Base-by-base conservation (phyloP, 2,329 filamentous ascomycete genomes). In the Paramyrothecium roridum region DNA sequence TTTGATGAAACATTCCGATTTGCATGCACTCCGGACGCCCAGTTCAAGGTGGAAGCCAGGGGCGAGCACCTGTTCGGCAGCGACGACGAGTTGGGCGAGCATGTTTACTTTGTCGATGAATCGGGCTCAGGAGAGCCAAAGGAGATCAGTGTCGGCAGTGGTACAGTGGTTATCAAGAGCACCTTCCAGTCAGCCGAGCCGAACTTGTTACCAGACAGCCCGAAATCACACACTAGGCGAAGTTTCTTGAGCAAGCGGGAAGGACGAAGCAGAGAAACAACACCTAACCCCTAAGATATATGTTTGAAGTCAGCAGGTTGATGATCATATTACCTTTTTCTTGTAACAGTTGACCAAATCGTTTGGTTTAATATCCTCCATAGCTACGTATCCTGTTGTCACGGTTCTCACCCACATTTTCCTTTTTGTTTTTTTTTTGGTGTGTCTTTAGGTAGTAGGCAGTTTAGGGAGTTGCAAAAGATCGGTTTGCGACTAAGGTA, bases 101-200 rank as follows among this genome's bases (percentile, higher is more conserved):
- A 84, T 6, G 70, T 89, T n/a, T 96, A 96, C 75, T 93, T 96
- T 68, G 84, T 99, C n/a, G 91, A 93, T 60, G 93, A 99, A 68
- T 83, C 80, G 2, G 83, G 84, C 2, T 76, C 79, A 1, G 84
- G 83, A 12, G 77, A 80, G 33, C 88, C 93, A 63, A 95, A 93
- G 77, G 79, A 84, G 45, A 74, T 99, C 52, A 82, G 77, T 34
- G 86, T 93, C 23, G 93, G 93, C 13, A 79, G 76, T 37, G 92
- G 91, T 22, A 81, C 75, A 1, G 87, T 97, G 1, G 78, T 85
- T 0, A 70, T 97, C 49, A 88, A 86, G 76, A 95, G 88, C 68
- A 84, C 78, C 53, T 97, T 96, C 66, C 76, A 76, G 23, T 73
- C 73, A 10, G 74, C 78, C 1, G 87, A 85, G 53, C 61, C 68